Evolutionary conservation across 805 yeast genomes (phyloP).

Genomic region (Kazachstania viticola): DNA sequence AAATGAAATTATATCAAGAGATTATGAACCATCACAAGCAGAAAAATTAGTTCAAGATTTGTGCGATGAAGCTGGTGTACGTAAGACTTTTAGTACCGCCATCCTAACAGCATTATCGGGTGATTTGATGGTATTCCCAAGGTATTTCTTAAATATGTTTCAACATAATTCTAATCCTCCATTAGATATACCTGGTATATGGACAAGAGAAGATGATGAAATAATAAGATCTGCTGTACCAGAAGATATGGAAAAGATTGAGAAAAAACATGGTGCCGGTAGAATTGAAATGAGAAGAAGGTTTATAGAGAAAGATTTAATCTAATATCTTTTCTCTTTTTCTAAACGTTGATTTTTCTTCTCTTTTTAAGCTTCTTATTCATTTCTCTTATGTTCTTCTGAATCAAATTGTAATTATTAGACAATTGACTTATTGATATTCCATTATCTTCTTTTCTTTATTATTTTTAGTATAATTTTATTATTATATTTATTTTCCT

Average conservation of each 20-base stretch:
- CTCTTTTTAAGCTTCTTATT: not conserved
- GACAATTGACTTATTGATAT: too few relatives aligned
- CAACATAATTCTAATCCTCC: conserved; percentile 34
- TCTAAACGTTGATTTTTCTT: too few relatives aligned
- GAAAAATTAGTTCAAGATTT: conserved; percentile 32
- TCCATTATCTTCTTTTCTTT: too few relatives aligned
- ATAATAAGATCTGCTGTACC: conserved; percentile 25
- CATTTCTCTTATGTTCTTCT: too few relatives aligned
- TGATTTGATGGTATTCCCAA: conserved; percentile 32
- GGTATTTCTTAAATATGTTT: conserved; percentile 31
- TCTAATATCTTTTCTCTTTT: too few relatives aligned
- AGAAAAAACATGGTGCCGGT: conserved; percentile 30
- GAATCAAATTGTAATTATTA: too few relatives aligned
- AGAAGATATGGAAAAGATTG: conserved; percentile 26
- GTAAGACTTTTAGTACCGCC: conserved; percentile 32
- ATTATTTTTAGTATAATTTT: too few relatives aligned
- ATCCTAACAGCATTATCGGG: conserved; percentile 35
- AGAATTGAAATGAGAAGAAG: conserved; percentile 33
- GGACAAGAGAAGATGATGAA: conserved; percentile 35
- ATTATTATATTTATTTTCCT: too few relatives aligned
- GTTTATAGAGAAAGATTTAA: conserved; percentile 28
- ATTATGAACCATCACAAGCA: conserved; percentile 33
- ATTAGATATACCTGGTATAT: conserved; percentile 32
- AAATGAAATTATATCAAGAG: conserved; percentile 30
- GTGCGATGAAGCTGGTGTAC: conserved; percentile 33